A percentile compares a stretch with the other conserved stretches of the same genome.
Conservation (phyloP, 306 rosid species). For the Castanea mollissima region DNA sequence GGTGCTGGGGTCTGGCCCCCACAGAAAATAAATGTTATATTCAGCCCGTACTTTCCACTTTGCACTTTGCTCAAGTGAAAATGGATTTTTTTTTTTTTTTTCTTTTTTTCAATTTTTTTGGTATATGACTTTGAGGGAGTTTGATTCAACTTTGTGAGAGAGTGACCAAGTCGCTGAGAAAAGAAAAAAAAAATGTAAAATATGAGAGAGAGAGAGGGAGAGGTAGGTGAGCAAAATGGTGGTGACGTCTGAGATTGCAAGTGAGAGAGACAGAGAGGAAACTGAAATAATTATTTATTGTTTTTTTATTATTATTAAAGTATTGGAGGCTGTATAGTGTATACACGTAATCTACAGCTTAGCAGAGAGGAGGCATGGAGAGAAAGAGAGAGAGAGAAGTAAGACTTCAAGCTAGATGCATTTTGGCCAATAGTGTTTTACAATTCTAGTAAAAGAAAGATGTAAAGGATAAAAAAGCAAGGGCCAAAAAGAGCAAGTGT, state of each 20-base stretch:
- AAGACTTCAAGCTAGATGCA: too few relatives aligned
- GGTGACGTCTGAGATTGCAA: constrained; percentile 23
- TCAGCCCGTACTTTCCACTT: neutral
- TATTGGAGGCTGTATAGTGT: too few relatives aligned
- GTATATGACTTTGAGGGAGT: neutral
- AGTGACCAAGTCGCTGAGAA: neutral
- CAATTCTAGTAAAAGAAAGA: too few relatives aligned
- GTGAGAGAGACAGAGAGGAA: neutral
- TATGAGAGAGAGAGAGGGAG: neutral
- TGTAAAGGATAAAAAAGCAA: too few relatives aligned
- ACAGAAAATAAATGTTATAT: constrained; percentile 12
- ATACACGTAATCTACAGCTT: too few relatives aligned
- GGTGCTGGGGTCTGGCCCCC: constrained; percentile 43
- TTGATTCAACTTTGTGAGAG: neutral
- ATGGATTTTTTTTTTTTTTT: neutral
- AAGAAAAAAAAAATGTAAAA: constrained; percentile 1
- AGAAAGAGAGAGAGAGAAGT: too few relatives aligned
- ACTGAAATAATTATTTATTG: too few relatives aligned
- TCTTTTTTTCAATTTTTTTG: neutral
- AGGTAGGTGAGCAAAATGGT: constrained; percentile 61
- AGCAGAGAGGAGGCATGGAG: too few relatives aligned
- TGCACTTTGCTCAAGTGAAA: neutral
- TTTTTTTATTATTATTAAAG: too few relatives aligned
- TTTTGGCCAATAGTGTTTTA: too few relatives aligned
- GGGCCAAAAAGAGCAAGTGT: too few relatives aligned